phyloP scores from a whole-genome alignment of 2,329 filamentous ascomycete species.

The Curvularia lunata region DNA sequence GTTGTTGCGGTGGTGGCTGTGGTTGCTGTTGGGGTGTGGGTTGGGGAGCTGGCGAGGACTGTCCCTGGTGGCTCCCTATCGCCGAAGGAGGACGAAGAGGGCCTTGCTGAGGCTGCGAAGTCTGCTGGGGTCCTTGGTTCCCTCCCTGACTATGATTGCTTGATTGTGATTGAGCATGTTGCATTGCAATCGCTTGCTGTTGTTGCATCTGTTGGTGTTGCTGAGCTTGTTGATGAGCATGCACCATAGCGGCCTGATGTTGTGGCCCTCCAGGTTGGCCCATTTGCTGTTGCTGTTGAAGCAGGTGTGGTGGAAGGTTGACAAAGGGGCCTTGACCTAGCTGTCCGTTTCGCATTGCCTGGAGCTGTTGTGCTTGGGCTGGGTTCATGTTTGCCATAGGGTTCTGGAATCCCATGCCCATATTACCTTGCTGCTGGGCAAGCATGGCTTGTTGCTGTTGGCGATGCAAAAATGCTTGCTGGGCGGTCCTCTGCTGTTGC shows the following conservation, averaged over 20 bases:
- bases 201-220: conserved; percentile 51
- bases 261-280: conserved; percentile 49
- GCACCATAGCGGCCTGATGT: conserved; percentile 52
- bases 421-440: conserved; percentile 61
- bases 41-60: conserved; percentile 48
- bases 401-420: conserved; percentile 62
- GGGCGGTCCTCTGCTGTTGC: conserved; percentile 52
- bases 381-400: conserved; percentile 59
- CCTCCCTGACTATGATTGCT: conserved; percentile 57
- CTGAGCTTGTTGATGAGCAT: conserved; percentile 54
- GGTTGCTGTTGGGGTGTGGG: conserved; percentile 48
- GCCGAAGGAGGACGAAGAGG: conserved; percentile 49
- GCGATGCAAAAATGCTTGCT: conserved; percentile 56
- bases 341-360: conserved; percentile 31
- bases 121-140: conserved; percentile 47
- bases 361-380: conserved; percentile 41
- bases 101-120: conserved; percentile 46
- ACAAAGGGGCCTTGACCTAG: conserved; percentile 35
- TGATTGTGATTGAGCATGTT: conserved; percentile 57
- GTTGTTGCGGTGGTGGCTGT: conserved; percentile 49
- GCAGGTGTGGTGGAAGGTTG: conserved; percentile 47
- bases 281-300: conserved; percentile 56
- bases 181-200: conserved; percentile 52
- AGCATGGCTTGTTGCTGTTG: conserved; percentile 61
- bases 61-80: conserved; percentile 48